phyloP scores from a whole-genome alignment of 2,329 filamentous ascomycete genomes.

The Fusarium sp. region DNA sequence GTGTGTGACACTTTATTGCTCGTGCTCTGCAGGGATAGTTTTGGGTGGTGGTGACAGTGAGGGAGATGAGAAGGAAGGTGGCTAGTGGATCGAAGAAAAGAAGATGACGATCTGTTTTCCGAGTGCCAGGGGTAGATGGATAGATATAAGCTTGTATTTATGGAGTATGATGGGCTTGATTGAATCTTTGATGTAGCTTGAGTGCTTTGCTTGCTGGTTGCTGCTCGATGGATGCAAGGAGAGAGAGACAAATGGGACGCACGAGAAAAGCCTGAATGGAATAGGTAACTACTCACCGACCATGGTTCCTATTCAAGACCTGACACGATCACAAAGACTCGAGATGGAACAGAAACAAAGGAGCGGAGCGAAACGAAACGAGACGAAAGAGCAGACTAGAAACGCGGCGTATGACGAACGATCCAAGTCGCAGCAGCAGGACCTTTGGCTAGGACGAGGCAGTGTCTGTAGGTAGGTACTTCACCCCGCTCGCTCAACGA shows the following conservation, averaged over 20 bases:
- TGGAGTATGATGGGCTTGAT: background rate
- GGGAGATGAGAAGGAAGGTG: constrained; percentile 12
- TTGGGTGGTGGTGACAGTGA: constrained; percentile 12
- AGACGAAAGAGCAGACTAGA: constrained; percentile 3
- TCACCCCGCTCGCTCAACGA: constrained; percentile 19
- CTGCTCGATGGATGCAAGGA: constrained; percentile 5
- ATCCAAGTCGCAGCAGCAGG: constrained; percentile 15
- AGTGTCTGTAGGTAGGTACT: constrained; percentile 13
- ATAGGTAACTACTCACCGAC: constrained; percentile 37
- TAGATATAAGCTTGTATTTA: background rate
- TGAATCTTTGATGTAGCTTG: background rate
- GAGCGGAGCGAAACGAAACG: constrained; percentile 1
- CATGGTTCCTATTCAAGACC: constrained; percentile 16
- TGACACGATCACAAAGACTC: background rate
- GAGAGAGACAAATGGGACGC: background rate
- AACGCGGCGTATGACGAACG: constrained; percentile 18
- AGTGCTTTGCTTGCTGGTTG: background rate
- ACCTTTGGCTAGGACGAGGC: background rate
- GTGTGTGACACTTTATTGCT: constrained; percentile 24
- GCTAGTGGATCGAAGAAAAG: constrained; percentile 15
- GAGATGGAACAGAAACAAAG: constrained; percentile 7
- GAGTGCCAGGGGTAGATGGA: constrained; percentile 4
- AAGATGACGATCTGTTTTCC: constrained; percentile 8
- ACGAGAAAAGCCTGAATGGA: constrained; percentile 17
- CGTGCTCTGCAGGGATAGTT: constrained; percentile 18